Evolutionary conservation across 2,329 filamentous ascomycete genomes (phyloP).

Genomic region (Aspergillus sp.): DNA sequence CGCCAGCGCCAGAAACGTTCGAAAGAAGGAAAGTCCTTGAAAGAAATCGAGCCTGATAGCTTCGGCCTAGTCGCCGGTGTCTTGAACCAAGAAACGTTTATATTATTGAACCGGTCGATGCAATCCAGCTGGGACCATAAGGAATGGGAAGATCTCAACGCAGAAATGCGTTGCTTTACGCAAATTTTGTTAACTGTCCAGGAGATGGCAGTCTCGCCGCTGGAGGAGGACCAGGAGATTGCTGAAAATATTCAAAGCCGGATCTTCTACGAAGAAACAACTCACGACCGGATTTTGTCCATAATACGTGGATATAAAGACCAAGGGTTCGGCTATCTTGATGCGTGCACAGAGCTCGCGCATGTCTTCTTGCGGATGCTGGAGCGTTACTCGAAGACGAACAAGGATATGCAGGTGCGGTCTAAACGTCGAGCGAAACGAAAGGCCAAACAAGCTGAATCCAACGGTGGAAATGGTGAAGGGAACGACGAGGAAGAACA

Average conservation of each 20-base stretch:
- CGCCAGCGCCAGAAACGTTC: conserved; percentile 48
- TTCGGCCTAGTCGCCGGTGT: conserved; percentile 85
- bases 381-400: conserved; percentile 89
- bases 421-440: conserved; percentile 65
- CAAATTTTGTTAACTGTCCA: conserved; percentile 89
- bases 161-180: conserved; percentile 88
- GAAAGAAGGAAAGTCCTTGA: conserved; percentile 39
- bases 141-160: conserved; percentile 76
- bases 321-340: conserved; percentile 87
- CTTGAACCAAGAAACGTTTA: conserved; percentile 89
- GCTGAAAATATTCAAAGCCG: conserved; percentile 93
- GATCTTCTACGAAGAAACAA: conserved; percentile 97
- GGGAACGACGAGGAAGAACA: conserved; percentile 50
- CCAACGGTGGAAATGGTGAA: conserved; percentile 38
- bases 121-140: conserved; percentile 72
- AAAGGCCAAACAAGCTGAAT: conserved; percentile 52
- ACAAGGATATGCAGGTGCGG: conserved; percentile 84
- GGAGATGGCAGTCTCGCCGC: conserved; percentile 74
- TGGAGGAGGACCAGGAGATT: conserved; percentile 94
- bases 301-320: conserved; percentile 83
- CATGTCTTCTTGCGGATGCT: conserved; percentile 89
- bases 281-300: conserved; percentile 75
- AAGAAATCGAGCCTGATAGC: conserved; percentile 58
- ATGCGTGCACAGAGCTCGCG: conserved; percentile 80
- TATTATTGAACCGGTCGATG: conserved; percentile 76